Conservation (phyloP, 352 stramenopile species). For the Phytophthora europaea region DNA sequence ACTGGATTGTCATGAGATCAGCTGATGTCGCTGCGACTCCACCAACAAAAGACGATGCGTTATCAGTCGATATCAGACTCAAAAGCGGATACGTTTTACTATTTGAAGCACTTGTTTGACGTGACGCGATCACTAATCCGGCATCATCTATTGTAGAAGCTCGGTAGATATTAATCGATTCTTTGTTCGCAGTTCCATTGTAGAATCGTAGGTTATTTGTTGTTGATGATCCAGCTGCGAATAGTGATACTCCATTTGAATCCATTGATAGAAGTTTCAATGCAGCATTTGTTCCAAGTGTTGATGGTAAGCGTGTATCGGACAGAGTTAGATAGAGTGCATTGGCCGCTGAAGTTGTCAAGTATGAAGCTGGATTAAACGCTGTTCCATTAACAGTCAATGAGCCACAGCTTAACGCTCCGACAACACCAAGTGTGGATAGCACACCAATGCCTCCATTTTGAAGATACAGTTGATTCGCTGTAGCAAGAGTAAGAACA, state of each 20-base stretch:
- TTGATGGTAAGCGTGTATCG: no score
- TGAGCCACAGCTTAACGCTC: not conserved
- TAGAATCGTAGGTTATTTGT: conserved; percentile 22
- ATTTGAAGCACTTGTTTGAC: conserved; percentile 18
- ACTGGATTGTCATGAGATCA: conserved; percentile 26
- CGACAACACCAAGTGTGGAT: not conserved
- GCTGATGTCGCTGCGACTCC: conserved; percentile 22
- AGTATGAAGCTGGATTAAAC: not conserved
- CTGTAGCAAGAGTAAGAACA: not conserved
- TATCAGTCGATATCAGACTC: conserved; percentile 28
- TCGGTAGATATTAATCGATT: conserved; percentile 28
- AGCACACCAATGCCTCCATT: not conserved
- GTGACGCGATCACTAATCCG: conserved; percentile 22
- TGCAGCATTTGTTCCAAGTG: not conserved
- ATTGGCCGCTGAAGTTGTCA: no score
- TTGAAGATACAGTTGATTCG: not conserved
- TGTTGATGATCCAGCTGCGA: conserved; percentile 5
- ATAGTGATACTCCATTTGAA: no score
- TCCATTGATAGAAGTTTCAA: not conserved
- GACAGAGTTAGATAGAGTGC: no score
- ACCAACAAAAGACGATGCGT: conserved; percentile 18
- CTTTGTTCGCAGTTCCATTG: conserved; percentile 6
- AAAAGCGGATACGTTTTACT: conserved; percentile 17
- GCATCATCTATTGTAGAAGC: conserved; percentile 4
- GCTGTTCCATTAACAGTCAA: not conserved